Percentiles rank a stretch among this genome's conserved stretches.
These are phyloP conservation scores for Niveomyces coronatus DNA, from an alignment of 2,329 filamentous ascomycete genomes.

Conservation along the genomic window DNA sequence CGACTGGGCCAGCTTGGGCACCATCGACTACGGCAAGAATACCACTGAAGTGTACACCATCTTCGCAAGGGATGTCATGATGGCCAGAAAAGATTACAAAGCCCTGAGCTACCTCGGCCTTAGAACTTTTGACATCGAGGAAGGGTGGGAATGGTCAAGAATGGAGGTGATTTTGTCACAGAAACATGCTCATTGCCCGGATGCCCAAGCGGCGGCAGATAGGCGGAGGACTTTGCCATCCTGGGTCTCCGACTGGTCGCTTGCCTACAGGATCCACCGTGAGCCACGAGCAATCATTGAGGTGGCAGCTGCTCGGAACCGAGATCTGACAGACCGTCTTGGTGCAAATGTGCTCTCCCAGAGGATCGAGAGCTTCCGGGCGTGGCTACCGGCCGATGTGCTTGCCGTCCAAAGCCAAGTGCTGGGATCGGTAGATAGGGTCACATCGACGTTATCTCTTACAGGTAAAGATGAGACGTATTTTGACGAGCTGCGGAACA, in stretches of 20 bases:
- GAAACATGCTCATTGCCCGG: too few species aligned
- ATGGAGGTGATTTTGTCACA: too few species aligned
- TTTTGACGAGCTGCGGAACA: not conserved
- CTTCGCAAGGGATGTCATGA: constrained; percentile 3
- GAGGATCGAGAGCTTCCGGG: not conserved
- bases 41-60: not conserved
- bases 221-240: not conserved
- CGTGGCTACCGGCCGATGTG: not conserved
- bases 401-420: constrained; percentile 2
- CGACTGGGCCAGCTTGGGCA: constrained; percentile 2
- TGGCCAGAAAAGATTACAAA: not conserved
- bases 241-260: constrained; percentile 3
- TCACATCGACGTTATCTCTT: not conserved
- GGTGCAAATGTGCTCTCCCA: too few species aligned
- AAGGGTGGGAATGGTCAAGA: too few species aligned
- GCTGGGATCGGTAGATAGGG: not conserved
- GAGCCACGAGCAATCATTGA: constrained; percentile 2
- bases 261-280: not conserved
- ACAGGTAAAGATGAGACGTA: not conserved
- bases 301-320: too few species aligned
- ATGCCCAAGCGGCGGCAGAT: too few species aligned
- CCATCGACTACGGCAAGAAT: constrained; percentile 6
- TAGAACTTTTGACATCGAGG: too few species aligned
- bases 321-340: too few species aligned
- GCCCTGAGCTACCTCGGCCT: constrained; percentile 3